Evolutionary conservation across 177 flowering plant species (phyloP), one percentile per base, ranked within the genome.

Genomic region (Vitis hybrid): DNA sequence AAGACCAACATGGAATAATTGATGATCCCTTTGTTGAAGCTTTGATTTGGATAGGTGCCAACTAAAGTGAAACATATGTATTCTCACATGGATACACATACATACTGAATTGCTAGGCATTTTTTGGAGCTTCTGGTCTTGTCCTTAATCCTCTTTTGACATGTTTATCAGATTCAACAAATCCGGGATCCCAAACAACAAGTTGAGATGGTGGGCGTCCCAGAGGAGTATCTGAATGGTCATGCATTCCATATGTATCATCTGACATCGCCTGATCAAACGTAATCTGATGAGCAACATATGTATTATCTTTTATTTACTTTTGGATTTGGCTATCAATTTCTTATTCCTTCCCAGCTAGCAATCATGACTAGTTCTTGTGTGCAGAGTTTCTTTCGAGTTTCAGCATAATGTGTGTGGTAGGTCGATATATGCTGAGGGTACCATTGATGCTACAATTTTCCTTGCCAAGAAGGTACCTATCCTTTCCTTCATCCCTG

Each of bases 341-440:
- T 18, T 51, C 66, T 26, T 26, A 26, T 26, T 48, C 12, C 71
- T 19, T 14, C 12, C 20, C 31, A 14, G 7, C 33, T 19, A 12
- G 14, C 15, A 62, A 16, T 11, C 18, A 16, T 51, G 29, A 26
- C 20, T 19, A 62, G 22, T 10, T 48, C 29, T 55, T 65, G 60
- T 51, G 31, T 55, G 80, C 84, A 94, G 98, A 57, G 98, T 94
- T 70, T 84, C 94, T 13, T 91, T 94, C 45, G 97, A 94, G 84
- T 93, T 94, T 82, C 97, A 94, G 79, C 98, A 94, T 67, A 93
- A 94, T 73, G 99, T 94, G 11, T 94, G 99, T 74, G 98, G 99
- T 49, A 82, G 99, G 78, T 89, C 97, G 51, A 93, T 94, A 64
- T 94, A 94, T 70, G 99, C 97, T 1, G 97, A 94, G 89, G 99